Conservation (phyloP, 2,329 filamentous ascomycete species). For the Aspergillus tamarii region DNA sequence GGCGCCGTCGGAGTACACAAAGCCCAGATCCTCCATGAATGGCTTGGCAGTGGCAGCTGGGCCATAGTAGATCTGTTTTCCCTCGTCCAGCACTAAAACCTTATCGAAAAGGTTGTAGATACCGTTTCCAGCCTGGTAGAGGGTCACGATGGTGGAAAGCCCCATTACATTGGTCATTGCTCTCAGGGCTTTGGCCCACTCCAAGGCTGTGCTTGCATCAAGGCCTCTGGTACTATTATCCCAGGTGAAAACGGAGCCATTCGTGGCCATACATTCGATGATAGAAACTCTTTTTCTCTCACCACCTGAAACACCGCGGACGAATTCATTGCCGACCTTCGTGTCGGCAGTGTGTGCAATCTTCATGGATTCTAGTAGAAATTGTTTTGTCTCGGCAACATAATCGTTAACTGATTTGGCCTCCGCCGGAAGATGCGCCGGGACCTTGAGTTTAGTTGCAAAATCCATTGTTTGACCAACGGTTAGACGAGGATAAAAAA, state of each 20-base stretch:
- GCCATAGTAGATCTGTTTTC: slow-evolving; percentile 67
- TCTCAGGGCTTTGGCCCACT: slow-evolving; percentile 60
- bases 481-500: slow-evolving; percentile 54
- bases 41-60: slow-evolving; percentile 59
- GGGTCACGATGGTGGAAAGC: slow-evolving; percentile 61
- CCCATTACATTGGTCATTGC: slow-evolving; percentile 63
- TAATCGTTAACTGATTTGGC: slow-evolving; percentile 62
- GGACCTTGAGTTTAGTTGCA: slow-evolving; percentile 66
- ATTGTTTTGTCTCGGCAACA: slow-evolving; percentile 52
- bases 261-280: slow-evolving; percentile 61
- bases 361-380: slow-evolving; percentile 58
- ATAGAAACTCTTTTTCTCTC: slow-evolving; percentile 70
- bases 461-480: slow-evolving; percentile 58
- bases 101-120: slow-evolving; percentile 71
- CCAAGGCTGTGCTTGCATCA: slow-evolving; percentile 63
- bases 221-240: slow-evolving; percentile 67
- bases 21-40: slow-evolving; percentile 68
- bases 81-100: slow-evolving; percentile 65
- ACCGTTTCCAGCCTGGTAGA: slow-evolving; percentile 28
- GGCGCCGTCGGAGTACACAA: slow-evolving; percentile 62
- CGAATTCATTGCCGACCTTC: slow-evolving; percentile 66
- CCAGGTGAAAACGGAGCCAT: slow-evolving; percentile 62
- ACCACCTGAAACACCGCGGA: slow-evolving; percentile 67
- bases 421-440: slow-evolving; percentile 69
- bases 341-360: slow-evolving; percentile 64